Evolutionary conservation across 331 rosid species (phyloP).

Genomic region (Saraca asoca): DNA sequence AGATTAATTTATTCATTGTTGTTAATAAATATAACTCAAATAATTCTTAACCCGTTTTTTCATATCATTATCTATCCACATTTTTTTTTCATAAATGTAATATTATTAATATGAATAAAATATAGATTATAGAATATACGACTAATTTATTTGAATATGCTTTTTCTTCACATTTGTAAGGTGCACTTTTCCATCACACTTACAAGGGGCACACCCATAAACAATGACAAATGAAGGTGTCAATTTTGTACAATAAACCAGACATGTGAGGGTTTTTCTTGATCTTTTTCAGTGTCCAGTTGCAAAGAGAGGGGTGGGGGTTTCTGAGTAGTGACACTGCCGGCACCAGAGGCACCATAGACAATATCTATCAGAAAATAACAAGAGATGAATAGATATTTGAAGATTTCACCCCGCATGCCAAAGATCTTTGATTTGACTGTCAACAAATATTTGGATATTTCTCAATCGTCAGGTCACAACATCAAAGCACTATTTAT

Average conservation of each 20-base stretch:
- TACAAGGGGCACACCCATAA: no score
- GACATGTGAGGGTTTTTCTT: constrained; percentile 31
- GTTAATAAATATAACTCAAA: no score
- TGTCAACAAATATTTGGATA: no score
- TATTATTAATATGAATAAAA: no score
- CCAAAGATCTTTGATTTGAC: constrained; percentile 20
- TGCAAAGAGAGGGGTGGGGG: not conserved
- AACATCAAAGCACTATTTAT: constrained; percentile 26
- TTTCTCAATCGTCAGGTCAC: constrained; percentile 11
- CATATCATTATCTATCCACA: no score
- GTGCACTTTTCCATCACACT: no score
- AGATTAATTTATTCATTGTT: no score
- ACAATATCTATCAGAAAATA: constrained; percentile 42
- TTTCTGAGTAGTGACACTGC: constrained; percentile 23
- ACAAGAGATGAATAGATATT: not conserved
- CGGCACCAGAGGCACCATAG: constrained; percentile 31
- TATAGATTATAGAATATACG: no score
- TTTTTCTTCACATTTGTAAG: no score
- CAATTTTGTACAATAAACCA: constrained; percentile 32
- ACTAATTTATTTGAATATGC: no score
- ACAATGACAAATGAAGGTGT: constrained; percentile 22
- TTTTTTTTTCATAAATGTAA: no score
- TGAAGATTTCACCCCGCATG: constrained; percentile 34
- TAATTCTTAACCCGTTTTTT: no score
- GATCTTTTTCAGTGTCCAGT: constrained; percentile 4